Evolutionary conservation across 352 stramenopile species (phyloP).

Genomic region (Pythium phragmiticola): DNA sequence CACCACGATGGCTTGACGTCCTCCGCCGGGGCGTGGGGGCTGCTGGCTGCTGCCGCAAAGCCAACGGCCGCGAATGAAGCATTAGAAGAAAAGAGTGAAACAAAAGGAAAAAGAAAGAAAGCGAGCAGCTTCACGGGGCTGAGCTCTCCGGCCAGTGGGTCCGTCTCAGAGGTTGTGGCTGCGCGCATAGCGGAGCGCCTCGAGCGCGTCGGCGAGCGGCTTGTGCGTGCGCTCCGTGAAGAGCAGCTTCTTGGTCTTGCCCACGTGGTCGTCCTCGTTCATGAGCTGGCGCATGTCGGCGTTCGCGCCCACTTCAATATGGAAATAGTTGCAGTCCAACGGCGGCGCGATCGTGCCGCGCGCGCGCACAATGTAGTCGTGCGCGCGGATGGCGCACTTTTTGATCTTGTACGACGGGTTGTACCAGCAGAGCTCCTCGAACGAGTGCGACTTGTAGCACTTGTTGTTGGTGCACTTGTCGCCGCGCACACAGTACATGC

Average conservation of each 20-base stretch:
- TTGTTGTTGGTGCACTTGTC: constrained; percentile 10
- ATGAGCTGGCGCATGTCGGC: constrained; percentile 15
- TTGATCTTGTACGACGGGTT: constrained; percentile 22
- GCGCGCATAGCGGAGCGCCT: constrained; percentile 19
- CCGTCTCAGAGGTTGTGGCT: constrained; percentile 7
- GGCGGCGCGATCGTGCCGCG: constrained; percentile 11
- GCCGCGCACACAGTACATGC: constrained; percentile 9
- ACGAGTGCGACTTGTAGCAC: constrained; percentile 28
- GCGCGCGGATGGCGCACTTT: constrained; percentile 1
- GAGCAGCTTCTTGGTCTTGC: constrained; percentile 11
- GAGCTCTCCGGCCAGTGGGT: too few relatives aligned
- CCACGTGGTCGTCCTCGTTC: constrained; percentile 22
- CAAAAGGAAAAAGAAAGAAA: not conserved
- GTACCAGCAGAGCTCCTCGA: constrained; percentile 28
- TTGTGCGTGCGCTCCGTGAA: constrained; percentile 23
- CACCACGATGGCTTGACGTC: too few relatives aligned
- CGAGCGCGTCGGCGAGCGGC: constrained; percentile 19
- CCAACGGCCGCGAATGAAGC: not conserved
- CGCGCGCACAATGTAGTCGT: constrained; percentile 11
- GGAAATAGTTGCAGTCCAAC: constrained; percentile 11
- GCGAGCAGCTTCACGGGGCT: too few relatives aligned
- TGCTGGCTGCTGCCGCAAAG: not conserved
- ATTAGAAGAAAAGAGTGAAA: not conserved
- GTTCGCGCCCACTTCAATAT: constrained; percentile 8
- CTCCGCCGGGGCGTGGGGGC: not conserved